phyloP scores from a whole-genome alignment of 2,329 filamentous ascomycete species.

The Parastagonospora avenae region DNA sequence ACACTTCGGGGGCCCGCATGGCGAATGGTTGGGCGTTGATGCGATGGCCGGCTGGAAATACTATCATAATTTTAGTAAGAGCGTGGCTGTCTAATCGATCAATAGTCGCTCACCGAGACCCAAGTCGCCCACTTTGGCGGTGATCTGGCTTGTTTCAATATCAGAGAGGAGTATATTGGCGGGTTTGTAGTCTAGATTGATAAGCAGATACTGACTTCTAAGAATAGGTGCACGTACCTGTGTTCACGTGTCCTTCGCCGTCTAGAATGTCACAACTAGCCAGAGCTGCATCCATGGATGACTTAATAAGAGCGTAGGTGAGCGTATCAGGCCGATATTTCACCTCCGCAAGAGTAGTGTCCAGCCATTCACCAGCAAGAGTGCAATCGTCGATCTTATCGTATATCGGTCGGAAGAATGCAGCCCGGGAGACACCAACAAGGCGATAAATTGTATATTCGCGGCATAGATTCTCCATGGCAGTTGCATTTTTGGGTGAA shows the following conservation, averaged over 20 bases:
- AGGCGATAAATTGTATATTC: too few species aligned
- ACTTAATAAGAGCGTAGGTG: slow-evolving; percentile 13
- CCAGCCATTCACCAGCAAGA: slow-evolving; percentile 20
- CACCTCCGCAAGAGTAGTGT: slow-evolving; percentile 18
- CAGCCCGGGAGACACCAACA: slow-evolving; percentile 11
- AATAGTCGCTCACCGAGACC: slow-evolving; percentile 14
- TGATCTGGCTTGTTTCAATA: slow-evolving; percentile 7
- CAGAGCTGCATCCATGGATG: slow-evolving; percentile 6
- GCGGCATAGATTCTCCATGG: too few species aligned
- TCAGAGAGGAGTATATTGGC: slow-evolving; percentile 19
- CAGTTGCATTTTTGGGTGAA: slow-evolving; percentile 9
- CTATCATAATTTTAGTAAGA: slow-evolving; percentile 15
- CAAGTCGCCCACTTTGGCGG: slow-evolving; percentile 19
- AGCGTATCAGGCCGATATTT: slow-evolving; percentile 6
- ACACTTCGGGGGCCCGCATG: slow-evolving; percentile 23
- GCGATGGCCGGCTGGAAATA: slow-evolving; percentile 9
- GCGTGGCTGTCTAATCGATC: slow-evolving; percentile 1
- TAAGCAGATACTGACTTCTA: slow-evolving; percentile 11
- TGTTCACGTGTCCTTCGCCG: too few species aligned
- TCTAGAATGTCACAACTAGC: not conserved
- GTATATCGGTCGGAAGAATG: slow-evolving; percentile 18
- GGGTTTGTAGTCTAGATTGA: slow-evolving; percentile 16
- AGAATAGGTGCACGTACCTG: too few species aligned
- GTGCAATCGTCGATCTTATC: slow-evolving; percentile 11
- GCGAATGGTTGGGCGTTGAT: slow-evolving; percentile 14